These are phyloP conservation scores for Euphorbia tirucalli DNA, from an alignment of 345 rosid genomes.

Conservation along the genomic window DNA sequence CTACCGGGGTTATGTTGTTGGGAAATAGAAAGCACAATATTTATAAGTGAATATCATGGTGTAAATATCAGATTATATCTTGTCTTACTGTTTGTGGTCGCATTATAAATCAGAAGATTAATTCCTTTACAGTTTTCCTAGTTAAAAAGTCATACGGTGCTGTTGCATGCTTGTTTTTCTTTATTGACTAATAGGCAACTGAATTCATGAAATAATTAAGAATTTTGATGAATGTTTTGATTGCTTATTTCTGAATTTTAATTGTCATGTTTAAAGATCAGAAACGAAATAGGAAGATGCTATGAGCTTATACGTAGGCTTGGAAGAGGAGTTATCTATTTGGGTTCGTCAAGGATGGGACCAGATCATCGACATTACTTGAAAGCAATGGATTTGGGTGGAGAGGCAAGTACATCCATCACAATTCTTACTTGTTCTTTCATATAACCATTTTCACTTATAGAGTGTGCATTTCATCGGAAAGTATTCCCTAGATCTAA, in stretches of 20 bases:
- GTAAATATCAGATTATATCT: not conserved
- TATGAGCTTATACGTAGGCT: slow-evolving; percentile 66
- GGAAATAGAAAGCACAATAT: too few relatives aligned
- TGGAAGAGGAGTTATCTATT: slow-evolving; percentile 80
- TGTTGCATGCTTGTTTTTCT: not conserved
- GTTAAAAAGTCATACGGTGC: not conserved
- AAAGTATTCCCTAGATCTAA: not conserved
- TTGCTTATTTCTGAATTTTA: slow-evolving; percentile 20
- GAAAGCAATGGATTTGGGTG: slow-evolving; percentile 56
- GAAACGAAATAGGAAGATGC: slow-evolving; percentile 69
- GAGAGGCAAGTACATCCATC: slow-evolving; percentile 56
- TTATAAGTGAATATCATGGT: not conserved
- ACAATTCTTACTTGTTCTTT: slow-evolving; percentile 1
- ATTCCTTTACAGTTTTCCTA: too few relatives aligned
- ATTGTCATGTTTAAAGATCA: slow-evolving; percentile 53
- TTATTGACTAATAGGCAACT: not conserved
- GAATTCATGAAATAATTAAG: not conserved
- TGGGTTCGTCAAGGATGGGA: slow-evolving; percentile 87
- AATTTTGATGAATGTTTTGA: not conserved
- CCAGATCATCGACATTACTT: slow-evolving; percentile 61
- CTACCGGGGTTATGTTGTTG: too few relatives aligned
- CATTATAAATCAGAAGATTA: too few relatives aligned
- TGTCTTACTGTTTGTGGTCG: not conserved
- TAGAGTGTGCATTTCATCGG: not conserved
- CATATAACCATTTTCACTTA: not conserved